A percentile compares a stretch with the other conserved stretches of the same genome.
phyloP scores from a whole-genome alignment of 352 stramenopile genomes.

The Phytophthora tubulina region DNA sequence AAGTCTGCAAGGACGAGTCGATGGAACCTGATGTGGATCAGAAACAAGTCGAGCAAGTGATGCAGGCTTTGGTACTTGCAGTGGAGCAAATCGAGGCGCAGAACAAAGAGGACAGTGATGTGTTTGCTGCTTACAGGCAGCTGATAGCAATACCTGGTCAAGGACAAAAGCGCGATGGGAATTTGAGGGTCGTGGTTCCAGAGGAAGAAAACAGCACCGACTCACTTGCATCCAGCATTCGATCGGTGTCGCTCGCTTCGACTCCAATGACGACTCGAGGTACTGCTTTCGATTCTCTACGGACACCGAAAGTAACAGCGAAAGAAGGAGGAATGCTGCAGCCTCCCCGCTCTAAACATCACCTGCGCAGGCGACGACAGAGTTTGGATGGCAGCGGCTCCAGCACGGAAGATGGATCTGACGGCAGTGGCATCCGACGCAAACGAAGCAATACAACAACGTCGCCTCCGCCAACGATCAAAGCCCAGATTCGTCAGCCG shows the following conservation, averaged over 20 bases:
- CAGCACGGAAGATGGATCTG: conserved; percentile 64
- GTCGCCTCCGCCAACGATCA: conserved; percentile 25
- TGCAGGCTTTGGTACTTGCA: conserved; percentile 39
- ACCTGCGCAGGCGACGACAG: conserved; percentile 57
- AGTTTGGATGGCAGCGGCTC: conserved; percentile 71
- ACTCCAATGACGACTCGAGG: conserved; percentile 36
- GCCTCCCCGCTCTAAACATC: conserved; percentile 31
- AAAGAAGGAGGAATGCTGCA: conserved; percentile 14
- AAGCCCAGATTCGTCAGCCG: conserved; percentile 4
- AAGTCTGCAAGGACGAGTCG: conserved; percentile 16
- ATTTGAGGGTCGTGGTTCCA: conserved; percentile 18
- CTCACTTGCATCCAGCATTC: conserved; percentile 62
- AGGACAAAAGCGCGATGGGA: conserved; percentile 16
- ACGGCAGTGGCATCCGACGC: conserved; percentile 56
- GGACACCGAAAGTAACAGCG: conserved; percentile 11
- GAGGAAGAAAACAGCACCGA: conserved; percentile 57
- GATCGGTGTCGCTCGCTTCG: conserved; percentile 50
- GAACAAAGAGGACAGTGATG: not conserved
- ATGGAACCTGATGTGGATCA: conserved; percentile 8
- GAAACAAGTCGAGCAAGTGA: conserved; percentile 37
- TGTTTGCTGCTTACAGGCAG: conserved; percentile 34
- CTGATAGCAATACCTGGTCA: not conserved
- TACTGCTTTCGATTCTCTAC: conserved; percentile 12
- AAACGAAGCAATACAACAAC: conserved; percentile 78
- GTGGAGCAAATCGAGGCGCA: conserved; percentile 41